Conservation (phyloP, 257 asterid genomes). For the Echium plantagineum region DNA sequence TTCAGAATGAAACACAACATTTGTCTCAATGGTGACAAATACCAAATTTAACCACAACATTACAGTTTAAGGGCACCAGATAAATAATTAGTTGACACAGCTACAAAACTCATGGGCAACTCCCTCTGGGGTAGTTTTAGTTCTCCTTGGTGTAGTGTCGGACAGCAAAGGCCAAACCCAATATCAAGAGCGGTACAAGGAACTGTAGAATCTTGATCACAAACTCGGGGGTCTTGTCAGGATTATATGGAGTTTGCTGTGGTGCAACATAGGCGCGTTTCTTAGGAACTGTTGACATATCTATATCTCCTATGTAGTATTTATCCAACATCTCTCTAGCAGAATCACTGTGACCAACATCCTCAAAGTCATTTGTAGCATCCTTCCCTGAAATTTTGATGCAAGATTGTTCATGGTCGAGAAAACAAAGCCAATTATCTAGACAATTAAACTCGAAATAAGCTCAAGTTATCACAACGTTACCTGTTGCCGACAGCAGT, state of each 20-base stretch:
- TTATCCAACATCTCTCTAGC: constrained; percentile 59
- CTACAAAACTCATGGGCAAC: constrained; percentile 12
- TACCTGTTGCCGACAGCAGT: constrained; percentile 70
- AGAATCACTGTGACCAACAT: constrained; percentile 68
- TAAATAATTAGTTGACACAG: constrained; percentile 8
- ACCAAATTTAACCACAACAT: background rate
- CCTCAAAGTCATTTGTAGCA: constrained; percentile 75
- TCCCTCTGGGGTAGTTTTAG: constrained; percentile 11
- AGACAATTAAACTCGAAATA: background rate
- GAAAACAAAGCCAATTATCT: background rate
- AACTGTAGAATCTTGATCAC: constrained; percentile 62
- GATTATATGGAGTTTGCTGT: constrained; percentile 26
- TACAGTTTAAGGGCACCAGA: background rate
- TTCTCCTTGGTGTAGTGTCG: constrained; percentile 74
- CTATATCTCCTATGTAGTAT: constrained; percentile 60
- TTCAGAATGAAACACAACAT: background rate
- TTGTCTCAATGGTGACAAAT: background rate
- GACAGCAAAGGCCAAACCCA: constrained; percentile 66
- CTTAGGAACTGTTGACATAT: constrained; percentile 47
- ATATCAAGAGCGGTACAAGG: constrained; percentile 62
- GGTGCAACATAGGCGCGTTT: constrained; percentile 44
- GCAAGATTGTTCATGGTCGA: background rate
- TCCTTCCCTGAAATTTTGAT: constrained; percentile 51
- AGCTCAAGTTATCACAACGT: background rate
- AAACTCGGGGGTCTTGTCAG: constrained; percentile 48